phyloP scores from a whole-genome alignment of 2,329 filamentous ascomycete genomes.

The Fonsecaea erecta region DNA sequence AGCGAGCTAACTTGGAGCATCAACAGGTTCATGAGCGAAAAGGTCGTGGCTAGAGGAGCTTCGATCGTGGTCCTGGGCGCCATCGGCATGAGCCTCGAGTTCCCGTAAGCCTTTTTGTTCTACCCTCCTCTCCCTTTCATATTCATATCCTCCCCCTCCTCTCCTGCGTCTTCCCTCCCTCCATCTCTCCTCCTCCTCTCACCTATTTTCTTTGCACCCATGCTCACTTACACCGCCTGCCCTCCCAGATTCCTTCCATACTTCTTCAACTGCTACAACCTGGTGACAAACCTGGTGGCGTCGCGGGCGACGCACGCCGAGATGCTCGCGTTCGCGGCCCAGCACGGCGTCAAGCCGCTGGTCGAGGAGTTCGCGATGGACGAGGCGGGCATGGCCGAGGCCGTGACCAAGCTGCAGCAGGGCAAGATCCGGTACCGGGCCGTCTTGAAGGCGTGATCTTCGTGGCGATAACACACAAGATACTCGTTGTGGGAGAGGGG shows the following conservation, averaged over 20 bases:
- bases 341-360: constrained; percentile 68
- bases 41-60: constrained; percentile 40
- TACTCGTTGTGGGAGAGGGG: too few species aligned
- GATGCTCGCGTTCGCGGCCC: constrained; percentile 66
- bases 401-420: constrained; percentile 52
- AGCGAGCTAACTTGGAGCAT: neutral
- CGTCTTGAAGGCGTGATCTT: constrained; percentile 41
- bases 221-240: neutral
- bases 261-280: constrained; percentile 36
- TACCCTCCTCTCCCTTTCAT: constrained; percentile 23
- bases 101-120: constrained; percentile 25
- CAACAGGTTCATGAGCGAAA: constrained; percentile 34
- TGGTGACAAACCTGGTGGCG: constrained; percentile 56
- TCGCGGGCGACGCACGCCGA: constrained; percentile 67
- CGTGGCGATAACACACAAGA: too few species aligned
- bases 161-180: constrained; percentile 21
- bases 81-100: constrained; percentile 10
- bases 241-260: constrained; percentile 65
- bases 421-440: constrained; percentile 57
- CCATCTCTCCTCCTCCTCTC: constrained; percentile 24
- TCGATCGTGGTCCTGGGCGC: constrained; percentile 43
- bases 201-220: constrained; percentile 53
- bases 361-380: constrained; percentile 67
- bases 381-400: constrained; percentile 53
- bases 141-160: constrained; percentile 10